Evolutionary conservation across 225 moss, liverwort and hornwort species (phyloP).

Genomic region (Physcomitrellopsis africana): DNA sequence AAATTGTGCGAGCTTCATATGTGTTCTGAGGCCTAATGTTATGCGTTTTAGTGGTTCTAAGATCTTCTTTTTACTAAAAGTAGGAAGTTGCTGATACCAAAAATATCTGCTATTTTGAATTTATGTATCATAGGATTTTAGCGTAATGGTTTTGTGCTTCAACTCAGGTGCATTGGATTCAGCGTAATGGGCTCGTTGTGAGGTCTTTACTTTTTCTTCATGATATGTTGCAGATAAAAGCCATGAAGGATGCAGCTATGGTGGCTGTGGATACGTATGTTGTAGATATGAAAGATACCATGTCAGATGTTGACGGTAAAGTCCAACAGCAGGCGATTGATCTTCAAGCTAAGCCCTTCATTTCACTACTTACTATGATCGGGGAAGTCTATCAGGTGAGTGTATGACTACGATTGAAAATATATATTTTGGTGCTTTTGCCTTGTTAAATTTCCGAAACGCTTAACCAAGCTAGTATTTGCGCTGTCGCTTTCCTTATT

Average conservation of each 20-base stretch:
- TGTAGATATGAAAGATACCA: slow-evolving; percentile 65
- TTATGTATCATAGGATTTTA: not conserved
- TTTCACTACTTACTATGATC: slow-evolving; percentile 82
- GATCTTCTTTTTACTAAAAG: no score
- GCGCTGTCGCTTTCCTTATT: slow-evolving; percentile 1
- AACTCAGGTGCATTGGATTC: no score
- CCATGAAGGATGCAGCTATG: slow-evolving; percentile 84
- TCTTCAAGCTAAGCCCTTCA: slow-evolving; percentile 90
- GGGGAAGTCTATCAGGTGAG: slow-evolving; percentile 95
- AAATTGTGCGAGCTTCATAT: no score
- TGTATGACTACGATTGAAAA: slow-evolving; percentile 16
- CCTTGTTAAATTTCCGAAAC: not conserved
- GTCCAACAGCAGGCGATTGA: slow-evolving; percentile 77
- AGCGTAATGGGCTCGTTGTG: no score
- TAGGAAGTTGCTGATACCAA: no score
- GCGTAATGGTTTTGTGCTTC: slow-evolving; percentile 9
- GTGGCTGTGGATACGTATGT: slow-evolving; percentile 68
- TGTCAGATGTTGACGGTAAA: slow-evolving; percentile 69
- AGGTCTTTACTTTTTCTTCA: not conserved
- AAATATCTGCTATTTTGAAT: no score
- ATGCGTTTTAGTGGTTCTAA: no score
- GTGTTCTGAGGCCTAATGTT: no score
- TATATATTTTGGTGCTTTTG: slow-evolving; percentile 11
- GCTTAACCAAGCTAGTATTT: slow-evolving; percentile 10
- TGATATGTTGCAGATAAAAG: slow-evolving; percentile 72